Percentiles rank a stretch among this genome's conserved stretches.
Evolutionary conservation across 2,329 filamentous ascomycete species (phyloP).

Genomic region (Trichophyton benhamiae): DNA sequence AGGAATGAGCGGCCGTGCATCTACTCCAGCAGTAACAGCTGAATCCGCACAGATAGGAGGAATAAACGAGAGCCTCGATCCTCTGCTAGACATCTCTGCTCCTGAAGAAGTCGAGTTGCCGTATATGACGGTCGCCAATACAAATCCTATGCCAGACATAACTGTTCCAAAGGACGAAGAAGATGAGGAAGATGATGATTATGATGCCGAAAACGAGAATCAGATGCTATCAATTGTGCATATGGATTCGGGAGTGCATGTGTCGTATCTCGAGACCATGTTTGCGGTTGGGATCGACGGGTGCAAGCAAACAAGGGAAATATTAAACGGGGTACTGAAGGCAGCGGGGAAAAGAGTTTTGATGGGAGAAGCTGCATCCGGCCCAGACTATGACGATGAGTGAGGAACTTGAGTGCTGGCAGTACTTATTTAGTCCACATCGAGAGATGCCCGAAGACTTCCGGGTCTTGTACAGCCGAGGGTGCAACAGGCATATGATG

Average conservation of each 20-base stretch:
- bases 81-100: constrained; percentile 33
- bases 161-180: constrained; percentile 40
- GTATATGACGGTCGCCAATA: constrained; percentile 71
- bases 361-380: constrained; percentile 10
- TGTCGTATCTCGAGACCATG: constrained; percentile 73
- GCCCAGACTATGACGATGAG: neutral
- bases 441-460: neutral
- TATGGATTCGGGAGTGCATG: constrained; percentile 81
- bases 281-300: constrained; percentile 83
- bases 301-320: constrained; percentile 70
- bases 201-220: constrained; percentile 23
- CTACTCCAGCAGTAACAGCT: constrained; percentile 26
- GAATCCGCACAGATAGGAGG: constrained; percentile 10
- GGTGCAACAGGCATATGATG: neutral
- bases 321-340: constrained; percentile 69
- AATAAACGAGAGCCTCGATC: constrained; percentile 32
- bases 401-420: neutral
- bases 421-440: too few relatives aligned
- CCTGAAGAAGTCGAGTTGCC: constrained; percentile 61
- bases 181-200: constrained; percentile 41
- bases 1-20: constrained; percentile 47
- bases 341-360: constrained; percentile 20
- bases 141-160: constrained; percentile 22
- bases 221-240: constrained; percentile 61
- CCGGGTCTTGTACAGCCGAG: neutral